Base-by-base conservation (phyloP, 352 stramenopile genomes). In the Peronospora belbahrii region DNA sequence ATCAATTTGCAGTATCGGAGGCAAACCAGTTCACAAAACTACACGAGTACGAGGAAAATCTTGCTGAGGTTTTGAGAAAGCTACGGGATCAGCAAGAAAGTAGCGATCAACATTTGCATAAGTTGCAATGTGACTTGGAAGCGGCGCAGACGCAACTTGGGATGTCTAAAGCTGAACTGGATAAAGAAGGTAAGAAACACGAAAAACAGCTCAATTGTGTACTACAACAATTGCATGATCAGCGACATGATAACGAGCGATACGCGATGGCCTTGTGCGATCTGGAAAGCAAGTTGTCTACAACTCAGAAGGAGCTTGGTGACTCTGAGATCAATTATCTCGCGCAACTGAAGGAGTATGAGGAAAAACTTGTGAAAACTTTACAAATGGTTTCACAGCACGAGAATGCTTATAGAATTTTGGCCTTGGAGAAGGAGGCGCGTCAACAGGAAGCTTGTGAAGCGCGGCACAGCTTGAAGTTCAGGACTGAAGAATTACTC, bases 401-500 rank as follows among this genome's bases (percentile, higher is more conserved):
- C 15, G 47, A 62, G 17, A 52, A 58, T 44, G 27, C 33, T 23
- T 17, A 14, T 18, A 33, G 20, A 11, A 13, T 27, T 8, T 25
- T 62, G 8, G 13, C 33, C 11, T 52, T 52, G 28, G 42, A 61
- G 43, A 59, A 62, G 9, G 50, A 50, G 13, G 20, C 34, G 6
- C 38, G 59, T 22, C 42, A 59, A 25, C 46, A 59, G 6, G 57
- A 62, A 40, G 4, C 59, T 3, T 15, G n/a, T 42, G 42, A 59
- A 33, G 46, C 38, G 31, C 42, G 32, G 4, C 46, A 62, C 15
- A 33, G 37, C 1, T 44, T 25, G 2, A 55, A 59, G 18, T 9
- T 42, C 14, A 49, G 11, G 18, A 42, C 30, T 4, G 46, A 59
- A 52, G 28, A 66, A 36, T 34, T 58, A 14, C 28, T 52, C 9